Evolutionary conservation across 345 rosid species (phyloP), one percentile per base, ranked within the genome.

Genomic region (Gossypium rotundifolium): DNA sequence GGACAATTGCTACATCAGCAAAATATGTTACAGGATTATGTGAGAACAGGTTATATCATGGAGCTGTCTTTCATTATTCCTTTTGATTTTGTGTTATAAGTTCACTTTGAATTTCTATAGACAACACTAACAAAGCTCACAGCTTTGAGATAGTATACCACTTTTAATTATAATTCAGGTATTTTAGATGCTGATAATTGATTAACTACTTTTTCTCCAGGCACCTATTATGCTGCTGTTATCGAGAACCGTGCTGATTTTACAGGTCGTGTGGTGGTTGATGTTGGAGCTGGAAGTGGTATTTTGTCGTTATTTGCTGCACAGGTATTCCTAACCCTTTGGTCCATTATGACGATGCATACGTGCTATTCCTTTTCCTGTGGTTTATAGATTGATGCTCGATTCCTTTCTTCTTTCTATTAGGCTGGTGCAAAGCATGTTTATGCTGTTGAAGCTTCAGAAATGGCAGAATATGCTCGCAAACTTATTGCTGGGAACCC

Each of bases 371-470:
- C 7, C 8, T 40, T 54, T 58, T 13, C 48, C 52, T 38, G 3
- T 53, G 48, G 16, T 70, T 70, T 9, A 2, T 52, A 27, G 13
- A 51, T 51, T 27, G 40, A 27, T 49, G 59, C 60, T 48, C 44
- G 49, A 65, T 65, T 80, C 29, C 64, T 73, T 69, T 48, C 60
- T 23, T 59, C 51, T 23, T 13, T 25, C 65, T 25, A 62, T 73
- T 86, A 94, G 99, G 99, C 98, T 81, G 99, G 98, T 81, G 99
- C 99, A 72, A 95, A 88, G 83, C 99, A 93, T 91, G 98, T 95
- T 55, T 95, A 91, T 87, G 99, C 99, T 59, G 92, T 95, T 60
- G 99, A 95, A 87, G 98, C 99, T 78, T 95, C 98, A 59, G 99
- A 95, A 84, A 95, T 95, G 98, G 93, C 97, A 59, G 98, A 93